phyloP scores from a whole-genome alignment of 2,329 filamentous ascomycete species.

The Exophiala dermatitidis region DNA sequence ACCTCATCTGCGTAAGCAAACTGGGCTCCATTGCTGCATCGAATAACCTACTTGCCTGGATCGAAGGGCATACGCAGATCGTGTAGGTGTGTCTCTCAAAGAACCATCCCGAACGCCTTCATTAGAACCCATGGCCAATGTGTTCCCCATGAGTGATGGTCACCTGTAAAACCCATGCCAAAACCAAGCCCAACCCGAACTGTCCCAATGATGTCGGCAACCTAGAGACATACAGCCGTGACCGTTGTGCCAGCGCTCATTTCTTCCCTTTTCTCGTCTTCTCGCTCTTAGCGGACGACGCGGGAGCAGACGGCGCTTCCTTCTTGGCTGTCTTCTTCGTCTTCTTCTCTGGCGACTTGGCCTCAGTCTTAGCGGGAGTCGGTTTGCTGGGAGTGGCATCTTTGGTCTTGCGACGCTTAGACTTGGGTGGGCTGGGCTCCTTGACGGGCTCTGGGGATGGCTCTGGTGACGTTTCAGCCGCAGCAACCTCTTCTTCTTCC shows the following conservation, averaged over 20 bases:
- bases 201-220: background rate
- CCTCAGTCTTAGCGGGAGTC: constrained; percentile 31
- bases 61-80: too few relatives aligned
- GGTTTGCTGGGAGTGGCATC: constrained; percentile 34
- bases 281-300: constrained; percentile 22
- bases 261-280: constrained; percentile 27
- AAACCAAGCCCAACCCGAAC: constrained; percentile 3
- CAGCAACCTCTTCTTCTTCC: constrained; percentile 29
- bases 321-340: constrained; percentile 44
- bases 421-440: constrained; percentile 38
- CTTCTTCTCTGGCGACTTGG: constrained; percentile 32
- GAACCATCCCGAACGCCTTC: constrained; percentile 1
- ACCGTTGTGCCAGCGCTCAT: background rate
- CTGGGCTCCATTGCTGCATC: too few relatives aligned
- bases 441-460: constrained; percentile 34
- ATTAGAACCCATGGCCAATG: constrained; percentile 13
- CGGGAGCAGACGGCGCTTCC: constrained; percentile 28
- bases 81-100: too few relatives aligned
- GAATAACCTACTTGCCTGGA: too few relatives aligned
- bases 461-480: constrained; percentile 33
- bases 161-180: background rate
- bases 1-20: too few relatives aligned
- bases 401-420: constrained; percentile 41
- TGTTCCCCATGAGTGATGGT: constrained; percentile 1
- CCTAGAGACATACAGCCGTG: background rate